These are phyloP conservation scores for Stephanodiscus triporus DNA, from an alignment of 108 stramenopile genomes.

Conservation along the genomic window DNA sequence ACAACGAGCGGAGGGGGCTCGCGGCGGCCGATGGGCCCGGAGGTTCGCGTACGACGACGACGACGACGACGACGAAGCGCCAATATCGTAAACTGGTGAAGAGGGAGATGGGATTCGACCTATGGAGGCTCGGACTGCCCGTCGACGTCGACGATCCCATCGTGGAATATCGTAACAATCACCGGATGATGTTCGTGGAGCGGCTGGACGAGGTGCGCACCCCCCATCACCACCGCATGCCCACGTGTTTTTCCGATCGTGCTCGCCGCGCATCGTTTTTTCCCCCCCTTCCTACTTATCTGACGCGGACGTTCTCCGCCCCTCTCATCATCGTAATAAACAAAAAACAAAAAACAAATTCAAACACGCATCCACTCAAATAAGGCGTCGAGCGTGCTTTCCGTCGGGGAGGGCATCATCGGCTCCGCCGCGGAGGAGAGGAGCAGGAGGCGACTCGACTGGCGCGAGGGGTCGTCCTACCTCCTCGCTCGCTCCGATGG, in stretches of 20 bases:
- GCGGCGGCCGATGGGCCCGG: too few species aligned
- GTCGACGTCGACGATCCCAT: slow-evolving; percentile 44
- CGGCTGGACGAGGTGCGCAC: slow-evolving; percentile 33
- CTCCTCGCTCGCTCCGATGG: slow-evolving; percentile 58
- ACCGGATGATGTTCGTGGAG: slow-evolving; percentile 60
- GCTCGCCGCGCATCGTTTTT: not conserved
- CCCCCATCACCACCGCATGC: not conserved
- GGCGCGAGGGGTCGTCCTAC: slow-evolving; percentile 56
- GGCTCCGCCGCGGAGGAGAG: slow-evolving; percentile 70
- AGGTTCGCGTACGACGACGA: not conserved
- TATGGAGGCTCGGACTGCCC: slow-evolving; percentile 61
- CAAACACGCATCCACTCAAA: too few species aligned
- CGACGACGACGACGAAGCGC: slow-evolving; percentile 20
- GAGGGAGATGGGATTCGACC: slow-evolving; percentile 39
- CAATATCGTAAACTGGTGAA: slow-evolving; percentile 61
- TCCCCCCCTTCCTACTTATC: not conserved
- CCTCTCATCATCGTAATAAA: not conserved
- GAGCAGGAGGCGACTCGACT: slow-evolving; percentile 44
- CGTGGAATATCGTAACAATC: slow-evolving; percentile 67
- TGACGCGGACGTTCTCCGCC: not conserved
- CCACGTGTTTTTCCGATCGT: slow-evolving; percentile 4
- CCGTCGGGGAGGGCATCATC: slow-evolving; percentile 74
- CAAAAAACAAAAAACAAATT: too few species aligned
- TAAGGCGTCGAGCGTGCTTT: slow-evolving; percentile 42
- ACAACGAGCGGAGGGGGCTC: not conserved